These are phyloP conservation scores for Diaporthe eres DNA, from an alignment of 2,329 filamentous ascomycete species.

Conservation along the genomic window DNA sequence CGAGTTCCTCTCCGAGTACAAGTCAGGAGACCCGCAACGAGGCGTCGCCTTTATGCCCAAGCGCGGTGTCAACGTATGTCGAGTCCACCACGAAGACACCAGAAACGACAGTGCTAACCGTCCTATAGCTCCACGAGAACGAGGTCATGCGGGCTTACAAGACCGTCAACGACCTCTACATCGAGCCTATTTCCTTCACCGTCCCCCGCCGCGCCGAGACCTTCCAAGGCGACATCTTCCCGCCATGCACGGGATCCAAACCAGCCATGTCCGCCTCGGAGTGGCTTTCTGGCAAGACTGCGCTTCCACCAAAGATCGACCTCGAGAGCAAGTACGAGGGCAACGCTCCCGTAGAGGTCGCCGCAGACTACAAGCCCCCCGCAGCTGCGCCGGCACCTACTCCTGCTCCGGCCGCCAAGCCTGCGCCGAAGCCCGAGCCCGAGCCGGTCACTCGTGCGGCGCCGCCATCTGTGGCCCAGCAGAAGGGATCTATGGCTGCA, in stretches of 20 bases:
- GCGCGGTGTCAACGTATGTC: constrained; percentile 87
- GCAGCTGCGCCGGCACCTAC: constrained; percentile 59
- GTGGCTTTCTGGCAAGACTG: constrained; percentile 90
- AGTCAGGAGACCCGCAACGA: constrained; percentile 94
- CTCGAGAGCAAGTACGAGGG: constrained; percentile 94
- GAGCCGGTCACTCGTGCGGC: constrained; percentile 64
- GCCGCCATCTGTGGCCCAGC: constrained; percentile 82
- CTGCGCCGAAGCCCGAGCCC: constrained; percentile 67
- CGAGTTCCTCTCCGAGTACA: constrained; percentile 96
- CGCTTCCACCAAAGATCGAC: constrained; percentile 90
- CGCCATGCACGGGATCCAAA: constrained; percentile 84
- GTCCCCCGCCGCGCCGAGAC: constrained; percentile 93
- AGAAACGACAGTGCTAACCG: constrained; percentile 40
- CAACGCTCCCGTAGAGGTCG: constrained; percentile 81
- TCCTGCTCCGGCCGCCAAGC: constrained; percentile 60
- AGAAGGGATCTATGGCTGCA: constrained; percentile 87
- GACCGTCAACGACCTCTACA: constrained; percentile 93
- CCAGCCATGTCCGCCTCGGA: constrained; percentile 84
- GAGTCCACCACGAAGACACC: background rate
- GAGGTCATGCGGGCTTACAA: constrained; percentile 97
- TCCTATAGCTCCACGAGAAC: constrained; percentile 84
- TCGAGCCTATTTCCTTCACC: constrained; percentile 98
- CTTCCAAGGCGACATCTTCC: constrained; percentile 98
- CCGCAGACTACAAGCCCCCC: constrained; percentile 76
- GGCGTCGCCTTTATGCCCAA: constrained; percentile 95